phyloP scores from a whole-genome alignment of 2,329 filamentous ascomycete genomes.

The Ophiostoma himal-ulmi region DNA sequence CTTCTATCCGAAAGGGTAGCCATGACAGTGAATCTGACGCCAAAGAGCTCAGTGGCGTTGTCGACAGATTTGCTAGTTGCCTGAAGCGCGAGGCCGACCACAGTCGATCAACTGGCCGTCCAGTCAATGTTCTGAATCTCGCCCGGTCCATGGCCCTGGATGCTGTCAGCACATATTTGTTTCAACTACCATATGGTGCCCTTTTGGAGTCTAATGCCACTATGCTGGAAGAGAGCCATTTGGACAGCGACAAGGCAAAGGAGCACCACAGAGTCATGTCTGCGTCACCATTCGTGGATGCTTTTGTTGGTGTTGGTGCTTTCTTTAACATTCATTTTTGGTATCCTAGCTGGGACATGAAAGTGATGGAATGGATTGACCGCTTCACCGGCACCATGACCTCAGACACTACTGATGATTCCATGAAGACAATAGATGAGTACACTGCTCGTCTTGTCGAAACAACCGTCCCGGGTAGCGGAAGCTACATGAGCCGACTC shows the following conservation, averaged over 20 bases:
- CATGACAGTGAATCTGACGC: neutral
- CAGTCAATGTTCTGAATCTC: constrained; percentile 19
- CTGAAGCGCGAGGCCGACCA: constrained; percentile 8
- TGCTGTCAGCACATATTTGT: constrained; percentile 22
- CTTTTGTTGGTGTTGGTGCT: constrained; percentile 23
- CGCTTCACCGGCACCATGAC: constrained; percentile 18
- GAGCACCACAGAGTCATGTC: constrained; percentile 14
- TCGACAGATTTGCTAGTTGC: neutral
- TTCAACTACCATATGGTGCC: constrained; percentile 20
- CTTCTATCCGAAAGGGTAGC: neutral
- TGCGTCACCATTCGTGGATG: constrained; percentile 24
- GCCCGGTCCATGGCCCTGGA: constrained; percentile 21
- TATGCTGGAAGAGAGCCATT: neutral
- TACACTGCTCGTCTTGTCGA: constrained; percentile 18
- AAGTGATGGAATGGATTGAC: constrained; percentile 19
- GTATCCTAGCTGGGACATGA: constrained; percentile 18
- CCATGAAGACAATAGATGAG: constrained; percentile 19
- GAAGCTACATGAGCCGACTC: constrained; percentile 21
- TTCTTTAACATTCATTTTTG: constrained; percentile 23
- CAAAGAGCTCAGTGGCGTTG: neutral
- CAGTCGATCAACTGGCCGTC: neutral
- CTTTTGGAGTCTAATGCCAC: neutral
- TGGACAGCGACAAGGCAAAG: neutral
- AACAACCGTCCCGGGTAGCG: constrained; percentile 1
- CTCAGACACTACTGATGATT: neutral